These are phyloP conservation scores for Eucalyptus curtisii DNA, from an alignment of 345 rosid genomes.

Conservation along the genomic window DNA sequence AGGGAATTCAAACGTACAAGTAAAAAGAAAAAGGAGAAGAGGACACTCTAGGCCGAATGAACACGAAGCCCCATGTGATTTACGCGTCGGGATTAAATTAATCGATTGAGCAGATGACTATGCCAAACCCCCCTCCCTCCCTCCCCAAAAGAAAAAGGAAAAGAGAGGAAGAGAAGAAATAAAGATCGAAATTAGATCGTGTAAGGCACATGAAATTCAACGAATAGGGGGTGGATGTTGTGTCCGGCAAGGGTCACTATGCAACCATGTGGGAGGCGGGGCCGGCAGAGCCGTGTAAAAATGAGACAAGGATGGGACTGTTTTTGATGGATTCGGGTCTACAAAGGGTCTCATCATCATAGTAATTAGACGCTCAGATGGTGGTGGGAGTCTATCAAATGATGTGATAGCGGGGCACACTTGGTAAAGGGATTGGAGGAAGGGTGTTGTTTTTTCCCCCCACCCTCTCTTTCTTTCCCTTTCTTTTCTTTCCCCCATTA, in stretches of 20 bases:
- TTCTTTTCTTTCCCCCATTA: not conserved
- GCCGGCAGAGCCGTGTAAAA: not conserved
- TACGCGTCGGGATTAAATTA: not conserved
- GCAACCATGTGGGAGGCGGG: not conserved
- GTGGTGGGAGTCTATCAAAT: not conserved
- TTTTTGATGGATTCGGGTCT: not conserved
- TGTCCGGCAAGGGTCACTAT: not conserved
- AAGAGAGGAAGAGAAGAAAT: not conserved
- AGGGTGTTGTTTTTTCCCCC: not conserved
- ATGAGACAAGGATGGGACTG: not conserved
- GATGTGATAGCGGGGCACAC: not conserved
- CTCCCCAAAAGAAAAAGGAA: not conserved
- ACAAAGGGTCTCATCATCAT: not conserved
- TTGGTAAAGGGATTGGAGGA: not conserved
- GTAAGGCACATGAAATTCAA: not conserved
- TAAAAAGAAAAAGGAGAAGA: not conserved
- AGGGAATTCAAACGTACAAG: not conserved
- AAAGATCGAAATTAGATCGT: not conserved
- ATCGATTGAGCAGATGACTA: not conserved
- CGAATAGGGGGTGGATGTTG: not conserved
- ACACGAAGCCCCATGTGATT: not conserved
- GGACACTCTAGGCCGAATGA: not conserved
- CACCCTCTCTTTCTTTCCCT: not conserved
- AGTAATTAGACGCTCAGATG: not conserved
- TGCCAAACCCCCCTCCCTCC: not conserved